Evolutionary conservation across 2,329 filamentous ascomycete genomes (phyloP).

Genomic region (Trichophyton schoenleinii): DNA sequence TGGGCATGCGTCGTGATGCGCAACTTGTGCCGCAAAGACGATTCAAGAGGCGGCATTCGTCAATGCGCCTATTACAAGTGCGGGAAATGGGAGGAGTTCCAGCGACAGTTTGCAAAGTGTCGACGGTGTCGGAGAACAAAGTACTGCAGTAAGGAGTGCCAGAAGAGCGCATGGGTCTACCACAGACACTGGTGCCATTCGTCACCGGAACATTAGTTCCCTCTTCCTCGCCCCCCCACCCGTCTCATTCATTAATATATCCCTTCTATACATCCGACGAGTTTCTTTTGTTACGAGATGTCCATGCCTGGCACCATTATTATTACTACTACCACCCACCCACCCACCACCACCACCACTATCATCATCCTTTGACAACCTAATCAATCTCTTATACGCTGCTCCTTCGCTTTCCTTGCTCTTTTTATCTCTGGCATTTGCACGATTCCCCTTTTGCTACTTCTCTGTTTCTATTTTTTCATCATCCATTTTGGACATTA

Average conservation of each 20-base stretch:
- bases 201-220: slow-evolving; percentile 10
- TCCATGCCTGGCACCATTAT: background rate
- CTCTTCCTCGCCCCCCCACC: background rate
- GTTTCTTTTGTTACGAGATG: slow-evolving; percentile 2
- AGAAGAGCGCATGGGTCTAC: slow-evolving; percentile 97
- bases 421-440: background rate
- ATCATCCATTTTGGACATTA: background rate
- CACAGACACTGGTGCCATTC: slow-evolving; percentile 87
- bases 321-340: background rate
- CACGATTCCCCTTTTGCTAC: background rate
- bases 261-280: background rate
- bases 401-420: background rate
- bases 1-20: slow-evolving; percentile 99
- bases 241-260: background rate
- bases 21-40: slow-evolving; percentile 95
- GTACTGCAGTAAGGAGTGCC: slow-evolving; percentile 99
- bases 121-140: slow-evolving; percentile 91
- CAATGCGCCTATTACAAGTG: slow-evolving; percentile 98
- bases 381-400: background rate
- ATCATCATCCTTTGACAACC: background rate
- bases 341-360: background rate
- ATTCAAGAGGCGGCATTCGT: slow-evolving; percentile 81
- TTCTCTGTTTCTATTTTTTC: background rate
- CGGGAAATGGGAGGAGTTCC: slow-evolving; percentile 95
- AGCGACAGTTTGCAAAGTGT: slow-evolving; percentile 95